Evolutionary conservation across 768 basidiomycete genomes (phyloP), one percentile per base, ranked within the genome.

Genomic region (Mycena chlorophos): DNA sequence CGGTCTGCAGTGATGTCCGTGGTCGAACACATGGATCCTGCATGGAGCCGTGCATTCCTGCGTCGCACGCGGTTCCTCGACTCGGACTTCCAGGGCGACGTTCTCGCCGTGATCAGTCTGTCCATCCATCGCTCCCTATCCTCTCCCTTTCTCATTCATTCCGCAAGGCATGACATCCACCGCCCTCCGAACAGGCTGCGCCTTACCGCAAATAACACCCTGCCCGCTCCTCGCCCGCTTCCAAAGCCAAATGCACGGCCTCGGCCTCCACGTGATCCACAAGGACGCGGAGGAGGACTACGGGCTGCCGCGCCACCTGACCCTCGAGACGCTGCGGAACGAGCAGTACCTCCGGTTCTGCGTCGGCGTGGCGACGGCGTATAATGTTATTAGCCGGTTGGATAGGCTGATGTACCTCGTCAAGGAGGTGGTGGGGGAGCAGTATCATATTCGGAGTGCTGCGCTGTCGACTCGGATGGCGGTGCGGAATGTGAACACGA

Each of bases 151-250:
- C 31, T n/a, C 2, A 37, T 29, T 52, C 38, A n/a, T n/a, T 39
- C 4, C 19, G 3, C 12, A 19, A 91, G 89, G 81, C 28, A 82
- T 95, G 80, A 84, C 91, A 52, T 87, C 91, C 0, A 86, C 85
- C 0, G 80, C 90, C 6, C 73, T 95, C 17, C 80, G 87, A 16
- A 86, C 87, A 0, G 91, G 89, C 3, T 74, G 73, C 5, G 84
- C 93, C 0, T 74, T 95, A 2, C 92, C 92, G 0, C 92, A 94
- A 65, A 89, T 94, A 51, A 94, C 91, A 2, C 91, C 93, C 0
- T 88, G 86, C 62, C 91, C 85, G 1, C 71, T 83, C 6, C 60
- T 81, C 0, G 79, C 82, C 57, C 69, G 81, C 10, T 83, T 79
- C 57, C 66, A 45, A 47, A 40, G 46, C 14, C 51, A 52, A 72